Evolutionary conservation across 192 early-diverging fungal species (phyloP).

Genomic region (Thamnidium elegans): DNA sequence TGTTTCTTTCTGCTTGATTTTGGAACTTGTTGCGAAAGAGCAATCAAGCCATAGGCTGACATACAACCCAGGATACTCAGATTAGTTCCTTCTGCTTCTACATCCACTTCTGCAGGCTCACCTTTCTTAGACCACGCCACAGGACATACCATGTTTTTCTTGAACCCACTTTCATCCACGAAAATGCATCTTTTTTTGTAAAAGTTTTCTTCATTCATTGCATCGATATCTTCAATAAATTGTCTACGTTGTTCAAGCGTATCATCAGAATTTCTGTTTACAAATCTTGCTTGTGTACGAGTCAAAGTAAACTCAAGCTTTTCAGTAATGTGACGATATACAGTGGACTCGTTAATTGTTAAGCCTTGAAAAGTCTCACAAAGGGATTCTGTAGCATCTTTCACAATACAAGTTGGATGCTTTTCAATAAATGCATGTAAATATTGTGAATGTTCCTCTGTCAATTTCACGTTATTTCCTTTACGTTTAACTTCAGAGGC

Average conservation of each 20-base stretch:
- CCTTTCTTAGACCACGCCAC: background rate
- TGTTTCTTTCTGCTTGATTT: too few species aligned
- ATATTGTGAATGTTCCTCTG: background rate
- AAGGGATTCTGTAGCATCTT: conserved; percentile 5
- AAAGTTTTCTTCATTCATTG: background rate
- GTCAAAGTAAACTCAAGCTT: background rate
- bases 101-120: background rate
- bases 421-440: conserved; percentile 1
- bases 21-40: background rate
- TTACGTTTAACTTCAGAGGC: background rate
- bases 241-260: background rate
- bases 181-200: background rate
- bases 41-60: background rate
- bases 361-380: background rate
- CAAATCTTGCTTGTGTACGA: background rate
- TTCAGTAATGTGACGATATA: background rate
- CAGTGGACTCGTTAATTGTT: conserved; percentile 2
- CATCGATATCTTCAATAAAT: background rate
- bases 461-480: background rate
- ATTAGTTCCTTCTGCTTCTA: background rate
- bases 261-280: conserved; percentile 7
- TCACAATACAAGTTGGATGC: background rate
- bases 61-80: background rate
- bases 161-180: conserved; percentile 1
- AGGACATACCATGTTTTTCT: conserved; percentile 2